Base-by-base conservation (phyloP, 2,329 filamentous ascomycete species). In the Fusarium buxicola region DNA sequence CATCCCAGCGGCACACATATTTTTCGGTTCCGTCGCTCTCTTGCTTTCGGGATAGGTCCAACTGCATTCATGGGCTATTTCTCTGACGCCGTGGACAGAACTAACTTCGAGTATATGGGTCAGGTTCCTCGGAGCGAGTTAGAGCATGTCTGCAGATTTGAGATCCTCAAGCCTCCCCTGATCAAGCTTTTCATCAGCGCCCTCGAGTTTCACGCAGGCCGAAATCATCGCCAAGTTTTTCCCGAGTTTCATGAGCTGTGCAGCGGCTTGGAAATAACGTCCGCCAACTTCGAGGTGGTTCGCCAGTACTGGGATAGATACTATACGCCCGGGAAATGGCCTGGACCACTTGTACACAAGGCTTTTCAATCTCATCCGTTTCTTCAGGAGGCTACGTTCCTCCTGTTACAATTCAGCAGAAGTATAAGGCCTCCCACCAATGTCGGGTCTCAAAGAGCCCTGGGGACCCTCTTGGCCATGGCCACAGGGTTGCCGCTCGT, bases 1-100 rank as follows among this genome's bases (percentile, higher is more conserved):
- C 65, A 70, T 27, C 1, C 13, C 3, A 63, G 73, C 25, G 67
- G 73, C 18, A 64, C 66, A 16, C 74, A 68, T 31, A 69, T 76
- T 45, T 73, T 76, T 38, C 63, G 48, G n/a, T 71, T 66, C 40
- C 25, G 12, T 2, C 8, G 24, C 15, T 7, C 31, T 8, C 6
- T 6, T 21, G 21, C 13, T 8, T 4, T 16, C 7, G 9, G 12
- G n/a, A 15, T 5, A 13, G 28, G 10, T 25, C 12, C 2, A 7
- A 1, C 30, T 7, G 7, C 18, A 13, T 40, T 31, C 6, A 16
- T 35, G 36, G 48, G 40, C 8, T 12, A 9, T 21, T 12, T 7
- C 16, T 2, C 11, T 4, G 16, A 11, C 15, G 5, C 13, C 2
- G 25, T 35, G 12, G 7, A 12, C 10, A 21, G 21, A 7, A 3